These are phyloP conservation scores for Hygrocybe coccinea DNA, from an alignment of 768 basidiomycete genomes.

Conservation along the genomic window DNA sequence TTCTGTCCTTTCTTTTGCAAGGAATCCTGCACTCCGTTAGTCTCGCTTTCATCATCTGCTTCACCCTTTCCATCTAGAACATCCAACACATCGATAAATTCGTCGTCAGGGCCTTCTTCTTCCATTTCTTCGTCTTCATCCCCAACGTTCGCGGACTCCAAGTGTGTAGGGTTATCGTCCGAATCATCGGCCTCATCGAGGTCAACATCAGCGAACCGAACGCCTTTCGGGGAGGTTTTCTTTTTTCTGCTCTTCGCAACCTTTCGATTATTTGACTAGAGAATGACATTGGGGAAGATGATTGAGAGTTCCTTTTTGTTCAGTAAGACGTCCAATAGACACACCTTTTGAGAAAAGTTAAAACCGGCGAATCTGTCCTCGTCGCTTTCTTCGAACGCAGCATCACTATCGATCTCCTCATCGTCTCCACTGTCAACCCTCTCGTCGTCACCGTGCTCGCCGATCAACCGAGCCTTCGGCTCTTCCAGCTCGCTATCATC, in stretches of 20 bases:
- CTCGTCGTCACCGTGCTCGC: conserved; percentile 48
- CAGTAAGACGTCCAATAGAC: too few relatives aligned
- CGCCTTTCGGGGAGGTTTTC: conserved; percentile 27
- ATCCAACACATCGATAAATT: conserved; percentile 62
- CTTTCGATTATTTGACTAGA: conserved; percentile 9
- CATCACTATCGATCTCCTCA: conserved; percentile 82
- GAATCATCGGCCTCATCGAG: conserved; percentile 54
- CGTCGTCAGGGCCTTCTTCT: conserved; percentile 38
- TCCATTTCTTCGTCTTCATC: conserved; percentile 37
- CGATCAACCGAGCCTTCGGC: conserved; percentile 45
- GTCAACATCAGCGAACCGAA: conserved; percentile 54
- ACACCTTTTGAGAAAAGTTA: conserved; percentile 40
- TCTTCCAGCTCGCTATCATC: conserved; percentile 35
- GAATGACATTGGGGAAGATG: conserved; percentile 1
- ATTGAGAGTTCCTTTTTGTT: not conserved
- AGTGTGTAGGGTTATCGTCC: conserved; percentile 14
- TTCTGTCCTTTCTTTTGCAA: conserved; percentile 9
- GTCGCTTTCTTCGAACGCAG: conserved; percentile 77
- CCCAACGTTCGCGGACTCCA: too few relatives aligned
- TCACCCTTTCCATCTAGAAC: conserved; percentile 61
- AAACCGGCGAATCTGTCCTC: conserved; percentile 74
- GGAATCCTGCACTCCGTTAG: conserved; percentile 6
- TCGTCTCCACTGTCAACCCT: conserved; percentile 66
- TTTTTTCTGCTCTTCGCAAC: conserved; percentile 25
- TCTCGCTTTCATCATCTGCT: conserved; percentile 38